phyloP scores from a whole-genome alignment of 768 basidiomycete genomes.

The Suillus hirtellus region DNA sequence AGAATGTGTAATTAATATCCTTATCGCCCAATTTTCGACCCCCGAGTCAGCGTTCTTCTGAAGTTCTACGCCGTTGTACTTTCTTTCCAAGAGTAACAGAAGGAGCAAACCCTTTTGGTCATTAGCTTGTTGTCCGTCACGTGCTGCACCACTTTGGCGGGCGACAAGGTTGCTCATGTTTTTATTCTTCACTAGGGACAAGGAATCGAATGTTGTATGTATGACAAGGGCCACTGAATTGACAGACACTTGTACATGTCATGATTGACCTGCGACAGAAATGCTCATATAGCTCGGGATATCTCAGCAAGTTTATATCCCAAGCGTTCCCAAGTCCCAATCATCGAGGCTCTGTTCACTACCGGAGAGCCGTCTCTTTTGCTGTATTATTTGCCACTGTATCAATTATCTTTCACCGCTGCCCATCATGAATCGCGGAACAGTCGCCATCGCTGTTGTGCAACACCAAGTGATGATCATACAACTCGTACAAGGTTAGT shows the following conservation, averaged over 20 bases:
- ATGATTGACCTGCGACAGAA: background rate
- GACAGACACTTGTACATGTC: background rate
- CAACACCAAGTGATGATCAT: slow-evolving; percentile 68
- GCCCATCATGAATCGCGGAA: slow-evolving; percentile 50
- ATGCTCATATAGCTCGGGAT: slow-evolving; percentile 21
- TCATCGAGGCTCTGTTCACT: background rate
- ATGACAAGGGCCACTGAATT: slow-evolving; percentile 20
- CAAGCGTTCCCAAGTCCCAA: slow-evolving; percentile 4
- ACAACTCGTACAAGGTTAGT: slow-evolving; percentile 53
- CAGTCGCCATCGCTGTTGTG: slow-evolving; percentile 68
- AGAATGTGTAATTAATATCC: background rate
- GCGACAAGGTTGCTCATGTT: background rate
- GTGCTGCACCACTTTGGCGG: background rate
- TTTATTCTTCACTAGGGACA: slow-evolving; percentile 1
- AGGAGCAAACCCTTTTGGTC: slow-evolving; percentile 1
- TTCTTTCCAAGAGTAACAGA: background rate
- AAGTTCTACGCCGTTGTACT: slow-evolving; percentile 5
- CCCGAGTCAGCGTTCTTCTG: background rate
- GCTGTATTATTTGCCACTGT: slow-evolving; percentile 25
- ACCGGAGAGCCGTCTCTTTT: slow-evolving; percentile 2
- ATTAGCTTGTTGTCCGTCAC: slow-evolving; percentile 18
- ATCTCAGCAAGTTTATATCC: background rate
- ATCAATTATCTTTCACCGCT: slow-evolving; percentile 16
- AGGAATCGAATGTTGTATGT: slow-evolving; percentile 1
- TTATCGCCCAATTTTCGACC: background rate